Evolutionary conservation across 345 rosid genomes (phyloP), one percentile per base, ranked within the genome.

Genomic region (rapeseed (Brassica napus)): DNA sequence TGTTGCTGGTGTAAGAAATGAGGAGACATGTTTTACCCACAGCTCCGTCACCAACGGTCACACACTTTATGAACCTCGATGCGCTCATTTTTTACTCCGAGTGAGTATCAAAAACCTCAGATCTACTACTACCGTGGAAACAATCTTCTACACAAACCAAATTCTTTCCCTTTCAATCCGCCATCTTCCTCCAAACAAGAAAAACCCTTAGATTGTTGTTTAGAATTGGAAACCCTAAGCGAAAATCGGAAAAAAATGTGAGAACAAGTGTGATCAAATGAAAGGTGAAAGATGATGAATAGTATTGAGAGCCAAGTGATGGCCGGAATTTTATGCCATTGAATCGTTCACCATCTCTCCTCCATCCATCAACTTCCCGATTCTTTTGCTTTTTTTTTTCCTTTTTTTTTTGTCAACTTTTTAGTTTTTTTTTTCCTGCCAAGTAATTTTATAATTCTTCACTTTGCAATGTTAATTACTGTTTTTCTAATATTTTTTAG

Each of bases 21-120:
- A 91, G 86, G 84, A 91, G 81, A 80, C 97, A 91, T n/a, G 97
- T 91, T 85, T 91, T 91, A 60, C 94, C 97, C n/a, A 91, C 94
- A 26, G 94, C 94, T 30, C 97, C 97, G 65, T 91, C 94, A 79
- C 97, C 97, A 44, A 91, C 97, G 58, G 97, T 91, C 58, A 89
- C 94, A 68, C 97, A 91, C 84, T 89, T 89, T 1, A 91, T 89
- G 80, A 89, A 91, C 88, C 94, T 85, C 32, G 92, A 86, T 28
- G 92, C 97, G 69, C 94, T 91, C 97, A 91, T 91, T 79, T 26
- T 68, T 15, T 16, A 16, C 52, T 42, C 69, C 3, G 0, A 57
- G 0, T 44, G 0, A 57, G 0, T 44, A 54, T 67, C 62, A 8
- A 65, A 65, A 77, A 44, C n/a, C 54, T 79, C 85, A 85, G 88